Evolutionary conservation across 2,329 filamentous ascomycete genomes (phyloP).

Genomic region (Mariannaea sp.): DNA sequence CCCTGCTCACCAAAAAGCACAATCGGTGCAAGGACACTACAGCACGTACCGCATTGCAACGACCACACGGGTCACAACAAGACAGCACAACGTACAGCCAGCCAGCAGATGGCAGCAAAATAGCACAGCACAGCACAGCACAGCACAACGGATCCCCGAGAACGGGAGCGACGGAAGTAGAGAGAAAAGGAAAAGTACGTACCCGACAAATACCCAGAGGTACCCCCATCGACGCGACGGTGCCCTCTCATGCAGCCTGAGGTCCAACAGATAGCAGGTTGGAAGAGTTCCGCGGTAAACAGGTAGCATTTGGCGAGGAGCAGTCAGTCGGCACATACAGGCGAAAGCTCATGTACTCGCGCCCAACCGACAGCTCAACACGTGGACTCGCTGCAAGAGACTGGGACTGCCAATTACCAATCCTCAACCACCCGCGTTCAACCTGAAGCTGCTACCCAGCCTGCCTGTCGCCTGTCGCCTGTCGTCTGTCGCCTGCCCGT

Average conservation of each 20-base stretch:
- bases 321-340: no score
- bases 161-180: not conserved
- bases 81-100: constrained; percentile 16
- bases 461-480: constrained; percentile 8
- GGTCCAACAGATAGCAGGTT: not conserved
- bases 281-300: constrained; percentile 26
- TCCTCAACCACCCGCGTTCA: constrained; percentile 16
- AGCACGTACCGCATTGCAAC: constrained; percentile 5
- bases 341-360: constrained; percentile 28
- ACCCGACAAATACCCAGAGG: not conserved
- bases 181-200: not conserved
- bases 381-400: constrained; percentile 33
- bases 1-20: not conserved
- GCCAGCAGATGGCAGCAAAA: not conserved
- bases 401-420: not conserved
- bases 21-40: constrained; percentile 1
- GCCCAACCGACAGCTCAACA: constrained; percentile 37
- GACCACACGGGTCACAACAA: constrained; percentile 16
- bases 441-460: constrained; percentile 16
- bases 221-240: no score
- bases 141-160: not conserved
- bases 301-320: not conserved
- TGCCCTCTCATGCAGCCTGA: not conserved
- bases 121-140: constrained; percentile 8
- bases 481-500: no score